phyloP scores from a whole-genome alignment of 257 asterid genomes.

The Mitragyna speciosa region DNA sequence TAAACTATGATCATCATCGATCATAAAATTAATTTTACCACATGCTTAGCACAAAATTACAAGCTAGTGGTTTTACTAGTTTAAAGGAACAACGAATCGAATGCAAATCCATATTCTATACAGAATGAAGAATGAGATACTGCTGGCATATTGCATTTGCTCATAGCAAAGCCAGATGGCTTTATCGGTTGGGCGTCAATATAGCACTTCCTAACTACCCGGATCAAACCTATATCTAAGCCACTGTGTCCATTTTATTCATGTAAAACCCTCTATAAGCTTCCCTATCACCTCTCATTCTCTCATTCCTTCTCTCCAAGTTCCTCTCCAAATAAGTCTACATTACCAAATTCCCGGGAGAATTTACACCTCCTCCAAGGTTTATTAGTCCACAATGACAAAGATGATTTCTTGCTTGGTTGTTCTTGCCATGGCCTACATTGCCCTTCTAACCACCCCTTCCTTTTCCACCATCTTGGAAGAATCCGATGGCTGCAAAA shows the following conservation, averaged over 20 bases:
- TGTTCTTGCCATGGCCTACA: background rate
- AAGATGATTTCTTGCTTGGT: background rate
- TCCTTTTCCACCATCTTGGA: background rate
- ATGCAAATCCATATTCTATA: no score
- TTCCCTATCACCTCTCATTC: background rate
- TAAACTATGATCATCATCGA: no score
- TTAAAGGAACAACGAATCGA: no score
- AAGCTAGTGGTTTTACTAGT: no score
- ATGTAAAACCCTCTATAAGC: background rate
- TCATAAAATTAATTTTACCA: no score
- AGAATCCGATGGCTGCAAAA: slow-evolving; percentile 30
- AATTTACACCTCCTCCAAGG: background rate
- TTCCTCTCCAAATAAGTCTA: background rate
- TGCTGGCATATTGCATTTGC: background rate
- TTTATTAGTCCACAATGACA: background rate
- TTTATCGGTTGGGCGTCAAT: background rate
- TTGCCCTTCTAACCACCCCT: background rate
- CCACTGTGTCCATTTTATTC: background rate
- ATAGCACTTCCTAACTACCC: background rate
- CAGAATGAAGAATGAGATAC: no score
- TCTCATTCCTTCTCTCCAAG: background rate
- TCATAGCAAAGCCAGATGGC: background rate
- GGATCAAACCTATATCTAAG: no score
- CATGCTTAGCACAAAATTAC: no score
- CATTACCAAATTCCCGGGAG: background rate